Evolutionary conservation across 164 flowering plant genomes (phyloP).

Genomic region (Magnolia sinica): DNA sequence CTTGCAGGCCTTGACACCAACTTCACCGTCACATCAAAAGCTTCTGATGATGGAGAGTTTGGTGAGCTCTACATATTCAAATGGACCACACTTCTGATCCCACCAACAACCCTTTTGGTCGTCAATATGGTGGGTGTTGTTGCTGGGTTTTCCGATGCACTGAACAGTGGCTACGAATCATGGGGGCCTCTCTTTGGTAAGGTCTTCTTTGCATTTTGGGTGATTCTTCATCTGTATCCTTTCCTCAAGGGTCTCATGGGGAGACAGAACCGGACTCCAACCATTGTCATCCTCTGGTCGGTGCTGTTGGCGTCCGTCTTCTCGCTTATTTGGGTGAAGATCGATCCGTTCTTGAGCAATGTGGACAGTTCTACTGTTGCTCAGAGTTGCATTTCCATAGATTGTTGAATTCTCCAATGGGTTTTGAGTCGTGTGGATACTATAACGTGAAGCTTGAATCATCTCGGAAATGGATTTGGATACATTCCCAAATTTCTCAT

Average conservation of each 20-base stretch:
- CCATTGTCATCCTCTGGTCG: constrained; percentile 88
- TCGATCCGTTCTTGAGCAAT: constrained; percentile 69
- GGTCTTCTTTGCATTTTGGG: constrained; percentile 93
- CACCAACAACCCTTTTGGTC: constrained; percentile 86
- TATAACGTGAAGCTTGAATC: background rate
- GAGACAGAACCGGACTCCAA: constrained; percentile 83
- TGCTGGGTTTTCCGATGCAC: constrained; percentile 90
- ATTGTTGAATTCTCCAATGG: constrained; percentile 45
- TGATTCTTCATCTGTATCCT: constrained; percentile 88
- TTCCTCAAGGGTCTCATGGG: constrained; percentile 99
- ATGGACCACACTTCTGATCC: constrained; percentile 91
- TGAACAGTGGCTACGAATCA: constrained; percentile 85
- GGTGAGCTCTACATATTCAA: constrained; percentile 83
- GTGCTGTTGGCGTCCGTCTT: constrained; percentile 89
- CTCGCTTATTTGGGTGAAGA: constrained; percentile 92
- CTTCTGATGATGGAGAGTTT: constrained; percentile 79
- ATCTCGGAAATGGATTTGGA: background rate
- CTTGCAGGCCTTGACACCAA: constrained; percentile 88
- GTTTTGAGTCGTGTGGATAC: background rate
- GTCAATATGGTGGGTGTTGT: constrained; percentile 88
- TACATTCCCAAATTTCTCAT: background rate
- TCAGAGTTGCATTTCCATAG: constrained; percentile 76
- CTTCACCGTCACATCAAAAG: constrained; percentile 89
- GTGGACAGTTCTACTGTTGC: constrained; percentile 26
- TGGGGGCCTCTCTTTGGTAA: constrained; percentile 98